A percentile compares a stretch with the other conserved stretches of the same genome.
These are phyloP conservation scores for Acorus calamus DNA, from an alignment of 106 monocot species.

Conservation along the genomic window DNA sequence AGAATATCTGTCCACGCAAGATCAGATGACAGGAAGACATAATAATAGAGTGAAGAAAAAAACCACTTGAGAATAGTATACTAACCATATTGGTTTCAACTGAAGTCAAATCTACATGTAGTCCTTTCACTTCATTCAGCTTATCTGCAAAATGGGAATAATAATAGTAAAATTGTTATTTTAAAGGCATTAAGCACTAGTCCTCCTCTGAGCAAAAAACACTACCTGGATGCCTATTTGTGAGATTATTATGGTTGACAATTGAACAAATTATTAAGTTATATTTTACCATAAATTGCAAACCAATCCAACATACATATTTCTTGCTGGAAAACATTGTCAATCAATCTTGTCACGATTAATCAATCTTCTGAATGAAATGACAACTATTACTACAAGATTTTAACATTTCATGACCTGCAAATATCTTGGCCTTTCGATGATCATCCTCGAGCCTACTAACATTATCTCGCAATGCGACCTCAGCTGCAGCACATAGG, in stretches of 20 bases:
- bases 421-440: slow-evolving; percentile 58
- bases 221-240: too few relatives aligned
- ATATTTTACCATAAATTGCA: too few relatives aligned
- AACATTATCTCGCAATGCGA: slow-evolving; percentile 66
- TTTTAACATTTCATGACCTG: slow-evolving; percentile 28
- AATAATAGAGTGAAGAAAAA: neutral
- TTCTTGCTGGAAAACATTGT: too few relatives aligned
- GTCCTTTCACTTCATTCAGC: slow-evolving; percentile 51
- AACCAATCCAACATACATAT: too few relatives aligned
- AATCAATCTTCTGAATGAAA: too few relatives aligned
- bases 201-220: too few relatives aligned
- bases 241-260: too few relatives aligned
- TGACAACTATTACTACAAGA: too few relatives aligned
- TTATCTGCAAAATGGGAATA: slow-evolving; percentile 40
- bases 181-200: too few relatives aligned
- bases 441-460: slow-evolving; percentile 78
- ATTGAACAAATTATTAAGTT: too few relatives aligned
- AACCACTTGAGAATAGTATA: neutral
- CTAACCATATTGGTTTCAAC: slow-evolving; percentile 94
- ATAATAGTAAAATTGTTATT: neutral
- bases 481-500: slow-evolving; percentile 81
- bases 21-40: neutral
- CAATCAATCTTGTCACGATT: too few relatives aligned
- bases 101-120: slow-evolving; percentile 41
- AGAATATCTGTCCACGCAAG: slow-evolving; percentile 49